phyloP scores from a whole-genome alignment of 2,329 filamentous ascomycete species.

The Colletotrichum truncatum region DNA sequence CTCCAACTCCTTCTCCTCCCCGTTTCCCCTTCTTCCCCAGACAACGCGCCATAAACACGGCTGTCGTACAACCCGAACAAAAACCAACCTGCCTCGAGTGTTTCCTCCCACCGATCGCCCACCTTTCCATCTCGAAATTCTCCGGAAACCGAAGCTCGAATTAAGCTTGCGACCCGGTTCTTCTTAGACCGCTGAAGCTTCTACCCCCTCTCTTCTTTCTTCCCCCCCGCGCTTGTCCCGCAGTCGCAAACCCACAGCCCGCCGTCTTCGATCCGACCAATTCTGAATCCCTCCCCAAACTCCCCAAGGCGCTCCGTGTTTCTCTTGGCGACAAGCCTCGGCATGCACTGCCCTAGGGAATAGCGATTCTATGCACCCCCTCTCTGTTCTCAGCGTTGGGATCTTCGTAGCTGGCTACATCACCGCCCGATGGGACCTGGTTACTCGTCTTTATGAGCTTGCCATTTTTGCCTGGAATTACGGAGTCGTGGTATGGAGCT shows the following conservation, averaged over 20 bases:
- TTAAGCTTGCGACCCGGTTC: background rate
- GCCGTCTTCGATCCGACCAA: too few species aligned
- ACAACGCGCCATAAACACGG: constrained; percentile 11
- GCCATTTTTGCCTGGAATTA: constrained; percentile 98
- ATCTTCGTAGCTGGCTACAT: constrained; percentile 99
- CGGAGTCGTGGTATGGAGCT: constrained; percentile 84
- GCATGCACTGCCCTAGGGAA: constrained; percentile 54
- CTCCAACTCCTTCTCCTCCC: background rate
- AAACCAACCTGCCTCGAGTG: background rate
- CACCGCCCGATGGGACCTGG: constrained; percentile 98
- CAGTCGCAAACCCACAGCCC: background rate
- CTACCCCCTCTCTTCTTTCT: background rate
- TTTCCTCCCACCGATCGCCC: background rate
- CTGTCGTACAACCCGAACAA: background rate
- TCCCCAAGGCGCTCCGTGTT: constrained; percentile 5
- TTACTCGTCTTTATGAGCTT: constrained; percentile 95
- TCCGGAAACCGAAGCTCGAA: constrained; percentile 1
- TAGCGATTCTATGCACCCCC: constrained; percentile 88
- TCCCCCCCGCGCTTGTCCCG: constrained; percentile 19
- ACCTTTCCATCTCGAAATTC: background rate
- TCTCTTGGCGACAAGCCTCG: constrained; percentile 36
- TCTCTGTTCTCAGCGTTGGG: constrained; percentile 92
- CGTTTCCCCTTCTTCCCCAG: background rate
- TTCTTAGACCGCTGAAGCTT: background rate
- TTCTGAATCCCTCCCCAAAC: background rate